Conservation (phyloP, 2,329 filamentous ascomycete species). For the Blastomyces emzantsi region DNA sequence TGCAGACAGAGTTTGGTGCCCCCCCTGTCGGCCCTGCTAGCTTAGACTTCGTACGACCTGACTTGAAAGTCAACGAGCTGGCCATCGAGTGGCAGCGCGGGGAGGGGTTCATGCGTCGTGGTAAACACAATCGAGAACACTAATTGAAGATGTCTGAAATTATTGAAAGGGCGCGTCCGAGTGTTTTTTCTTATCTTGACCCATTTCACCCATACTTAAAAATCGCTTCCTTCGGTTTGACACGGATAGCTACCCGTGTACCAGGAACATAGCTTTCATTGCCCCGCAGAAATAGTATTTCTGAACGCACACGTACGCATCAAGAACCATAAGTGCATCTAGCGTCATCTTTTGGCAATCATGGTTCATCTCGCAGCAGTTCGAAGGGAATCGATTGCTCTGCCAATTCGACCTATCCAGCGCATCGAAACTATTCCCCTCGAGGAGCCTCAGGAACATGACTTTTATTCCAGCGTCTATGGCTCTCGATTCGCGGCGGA, state of each 20-base stretch:
- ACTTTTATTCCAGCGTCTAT: constrained; percentile 69
- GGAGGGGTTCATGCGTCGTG: background rate
- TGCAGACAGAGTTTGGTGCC: background rate
- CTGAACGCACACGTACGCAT: background rate
- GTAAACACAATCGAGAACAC: background rate
- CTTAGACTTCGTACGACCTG: background rate
- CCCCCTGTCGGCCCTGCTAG: background rate
- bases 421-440: constrained; percentile 42
- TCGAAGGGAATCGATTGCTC: constrained; percentile 30
- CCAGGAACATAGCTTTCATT: background rate
- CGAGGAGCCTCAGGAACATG: constrained; percentile 37
- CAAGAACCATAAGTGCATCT: background rate
- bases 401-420: constrained; percentile 28
- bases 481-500: constrained; percentile 73
- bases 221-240: background rate
- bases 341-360: background rate
- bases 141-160: background rate
- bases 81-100: background rate
- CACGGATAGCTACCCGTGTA: background rate
- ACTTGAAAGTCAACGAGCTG: background rate
- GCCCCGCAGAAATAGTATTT: background rate
- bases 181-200: background rate
- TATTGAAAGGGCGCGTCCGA: background rate
- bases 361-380: constrained; percentile 38
- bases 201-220: background rate